Conservation (phyloP, 805 yeast species). For the Hanseniaspora occidentalis region DNA sequence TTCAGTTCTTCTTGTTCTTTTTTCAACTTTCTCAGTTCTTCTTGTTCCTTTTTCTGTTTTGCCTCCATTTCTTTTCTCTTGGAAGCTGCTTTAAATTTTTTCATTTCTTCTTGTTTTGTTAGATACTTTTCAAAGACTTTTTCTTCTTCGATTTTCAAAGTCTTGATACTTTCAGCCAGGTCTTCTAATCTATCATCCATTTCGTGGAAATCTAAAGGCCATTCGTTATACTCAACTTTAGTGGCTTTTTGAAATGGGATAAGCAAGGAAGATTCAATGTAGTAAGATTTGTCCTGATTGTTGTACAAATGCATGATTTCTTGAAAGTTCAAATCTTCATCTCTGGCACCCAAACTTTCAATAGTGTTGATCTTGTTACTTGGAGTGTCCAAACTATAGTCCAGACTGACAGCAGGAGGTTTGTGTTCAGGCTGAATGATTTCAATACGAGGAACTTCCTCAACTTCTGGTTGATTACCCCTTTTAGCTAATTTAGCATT, state of each 20-base stretch:
- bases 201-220: background rate
- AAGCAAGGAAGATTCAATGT: background rate
- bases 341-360: background rate
- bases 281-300: background rate
- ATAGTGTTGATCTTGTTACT: background rate
- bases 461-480: conserved; percentile 1
- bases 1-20: conserved; percentile 6
- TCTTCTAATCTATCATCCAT: conserved; percentile 1
- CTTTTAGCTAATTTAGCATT: background rate
- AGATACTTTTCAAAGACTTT: background rate
- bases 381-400: background rate
- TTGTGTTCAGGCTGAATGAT: background rate
- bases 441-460: conserved; percentile 1
- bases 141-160: background rate
- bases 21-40: conserved; percentile 3
- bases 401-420: background rate
- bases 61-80: conserved; percentile 9
- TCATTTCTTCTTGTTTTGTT: conserved; percentile 7
- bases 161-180: background rate
- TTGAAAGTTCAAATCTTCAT: background rate
- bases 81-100: conserved; percentile 16
- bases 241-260: background rate
- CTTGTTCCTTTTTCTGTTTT: conserved; percentile 8
- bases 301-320: background rate
- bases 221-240: background rate